These are phyloP conservation scores for Scenedesmus sp. DNA, from an alignment of 163 green algal species.

Conservation along the genomic window DNA sequence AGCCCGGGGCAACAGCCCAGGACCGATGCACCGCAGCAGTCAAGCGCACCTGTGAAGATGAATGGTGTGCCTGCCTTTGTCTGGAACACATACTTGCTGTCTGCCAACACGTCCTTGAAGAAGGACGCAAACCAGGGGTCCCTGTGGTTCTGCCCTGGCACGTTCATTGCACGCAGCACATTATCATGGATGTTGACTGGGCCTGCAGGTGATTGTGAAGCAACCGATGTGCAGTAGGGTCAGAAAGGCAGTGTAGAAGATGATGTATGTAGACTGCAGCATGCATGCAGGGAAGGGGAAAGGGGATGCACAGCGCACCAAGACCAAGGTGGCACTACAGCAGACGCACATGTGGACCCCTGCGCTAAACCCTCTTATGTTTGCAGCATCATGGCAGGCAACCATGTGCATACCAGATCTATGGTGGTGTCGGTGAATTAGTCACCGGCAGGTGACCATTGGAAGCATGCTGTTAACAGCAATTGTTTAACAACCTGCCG, in stretches of 20 bases:
- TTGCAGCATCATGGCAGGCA: too few relatives aligned
- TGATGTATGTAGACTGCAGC: neutral
- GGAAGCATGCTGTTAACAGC: too few relatives aligned
- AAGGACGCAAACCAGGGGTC: conserved; percentile 96
- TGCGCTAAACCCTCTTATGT: too few relatives aligned
- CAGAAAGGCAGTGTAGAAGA: too few relatives aligned
- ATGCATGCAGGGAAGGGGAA: neutral
- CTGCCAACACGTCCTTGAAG: conserved; percentile 88
- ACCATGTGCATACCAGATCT: neutral
- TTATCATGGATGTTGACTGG: conserved; percentile 98
- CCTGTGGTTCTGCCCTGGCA: conserved; percentile 93
- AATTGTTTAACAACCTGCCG: too few relatives aligned
- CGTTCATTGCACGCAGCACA: conserved; percentile 92
- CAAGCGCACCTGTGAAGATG: conserved; percentile 88
- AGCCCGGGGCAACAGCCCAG: neutral
- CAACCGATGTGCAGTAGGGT: neutral
- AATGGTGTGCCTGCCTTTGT: conserved; percentile 86
- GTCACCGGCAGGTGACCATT: too few relatives aligned
- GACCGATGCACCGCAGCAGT: neutral
- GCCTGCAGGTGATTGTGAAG: conserved; percentile 73
- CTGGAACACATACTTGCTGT: conserved; percentile 88
- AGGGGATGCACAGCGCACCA: neutral
- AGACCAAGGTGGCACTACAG: neutral
- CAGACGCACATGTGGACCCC: neutral
- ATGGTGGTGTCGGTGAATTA: too few relatives aligned